Base-by-base conservation (phyloP, 768 basidiomycete genomes). In the Tylopilus rubrobrunneus region DNA sequence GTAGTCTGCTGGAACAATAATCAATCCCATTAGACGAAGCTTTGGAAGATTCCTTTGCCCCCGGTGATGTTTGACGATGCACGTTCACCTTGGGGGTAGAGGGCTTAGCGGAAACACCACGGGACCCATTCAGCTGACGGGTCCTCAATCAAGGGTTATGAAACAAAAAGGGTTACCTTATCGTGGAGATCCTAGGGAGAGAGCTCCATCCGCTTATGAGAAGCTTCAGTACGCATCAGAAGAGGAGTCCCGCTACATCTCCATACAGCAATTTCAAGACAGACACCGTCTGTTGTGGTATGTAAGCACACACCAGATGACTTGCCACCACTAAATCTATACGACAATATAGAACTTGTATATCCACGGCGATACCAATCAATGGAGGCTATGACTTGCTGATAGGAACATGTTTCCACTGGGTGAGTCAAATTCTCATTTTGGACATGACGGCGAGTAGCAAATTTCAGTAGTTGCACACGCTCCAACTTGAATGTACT, bases 371-470 rank as follows among this genome's bases (percentile, higher is more conserved):
- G 48, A 47, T 45, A 52, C 50, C n/a, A 37, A 53, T 57, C 56
- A 25, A 39, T 45, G 19, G 43, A 59, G 62, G 62, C 57, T 57
- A 57, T 67, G 65, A 29, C 46, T 37, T 37, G 25, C 27, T 48
- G 49, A 63, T 34, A 45, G 45, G 27, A 42, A 50, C 40, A 11
- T 6, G 4, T 42, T 45, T 41, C 37, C 34, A 48, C 45, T 42
- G 21, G 39, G 47, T 40, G 55, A 34, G 51, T 49, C 39, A 48
- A 3, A 21, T 61, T 39, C 39, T 50, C 44, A 8, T 53, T 52
- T 46, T 19, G 10, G 52, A 39, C 21, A 8, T 43, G 21, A 29
- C 23, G 49, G 23, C 27, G 23, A 19, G 15, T 21, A 49, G 31
- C 45, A 29, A 21, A 5, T 39, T 45, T 34, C 28, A 31, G 28